phyloP scores from a whole-genome alignment of 345 rosid genomes.

The Pistacia atlantica region DNA sequence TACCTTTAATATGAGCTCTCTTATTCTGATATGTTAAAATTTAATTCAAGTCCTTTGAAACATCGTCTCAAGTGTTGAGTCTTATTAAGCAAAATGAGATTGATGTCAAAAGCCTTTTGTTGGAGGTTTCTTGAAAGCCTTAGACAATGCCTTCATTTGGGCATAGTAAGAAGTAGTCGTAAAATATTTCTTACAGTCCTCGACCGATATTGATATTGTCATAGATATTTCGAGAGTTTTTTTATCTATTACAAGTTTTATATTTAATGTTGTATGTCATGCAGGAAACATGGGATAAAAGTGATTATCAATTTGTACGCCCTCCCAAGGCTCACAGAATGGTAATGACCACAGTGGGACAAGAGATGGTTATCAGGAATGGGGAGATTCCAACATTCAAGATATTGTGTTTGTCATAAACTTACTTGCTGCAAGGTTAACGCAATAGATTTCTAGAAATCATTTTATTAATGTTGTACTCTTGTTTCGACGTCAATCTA shows the following conservation, averaged over 20 bases:
- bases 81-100: no score
- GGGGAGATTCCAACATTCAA: conserved; percentile 35
- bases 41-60: no score
- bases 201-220: no score
- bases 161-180: conserved; percentile 17
- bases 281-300: conserved; percentile 34
- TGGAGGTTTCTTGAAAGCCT: conserved; percentile 30
- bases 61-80: no score
- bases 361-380: conserved; percentile 42
- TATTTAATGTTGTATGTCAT: background rate
- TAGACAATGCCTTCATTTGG: conserved; percentile 40
- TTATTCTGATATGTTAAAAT: no score
- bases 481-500: no score
- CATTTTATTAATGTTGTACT: no score
- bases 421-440: conserved; percentile 20
- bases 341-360: conserved; percentile 32
- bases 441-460: no score
- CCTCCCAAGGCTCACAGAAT: conserved; percentile 35
- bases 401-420: conserved; percentile 38
- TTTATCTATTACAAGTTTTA: no score
- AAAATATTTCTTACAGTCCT: no score
- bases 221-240: no score
- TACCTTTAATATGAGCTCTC: no score
- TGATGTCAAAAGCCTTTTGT: conserved; percentile 28
- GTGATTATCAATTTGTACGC: conserved; percentile 36